Percentiles rank a stretch among this genome's conserved stretches.
Conservation (phyloP, 2,329 filamentous ascomycete genomes). For the Phialophora chinensis region DNA sequence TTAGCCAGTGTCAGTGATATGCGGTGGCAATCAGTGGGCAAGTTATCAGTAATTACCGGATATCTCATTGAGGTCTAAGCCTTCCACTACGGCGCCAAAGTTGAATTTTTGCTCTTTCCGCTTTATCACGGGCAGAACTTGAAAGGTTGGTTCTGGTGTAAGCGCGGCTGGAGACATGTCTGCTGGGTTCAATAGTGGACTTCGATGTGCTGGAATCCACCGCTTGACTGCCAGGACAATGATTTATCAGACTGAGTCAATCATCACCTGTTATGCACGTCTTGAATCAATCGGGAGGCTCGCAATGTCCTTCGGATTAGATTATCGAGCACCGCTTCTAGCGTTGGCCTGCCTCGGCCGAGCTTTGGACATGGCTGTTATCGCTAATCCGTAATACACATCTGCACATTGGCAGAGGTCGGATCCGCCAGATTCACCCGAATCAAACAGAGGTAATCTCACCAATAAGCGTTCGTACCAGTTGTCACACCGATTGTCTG, state of each 20-base stretch:
- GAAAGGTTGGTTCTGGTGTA: slow-evolving; percentile 28
- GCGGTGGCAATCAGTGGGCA: neutral
- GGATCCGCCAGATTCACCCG: no score
- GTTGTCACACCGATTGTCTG: no score
- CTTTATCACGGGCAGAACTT: slow-evolving; percentile 21
- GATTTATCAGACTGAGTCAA: no score
- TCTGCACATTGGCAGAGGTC: no score
- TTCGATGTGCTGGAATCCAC: neutral
- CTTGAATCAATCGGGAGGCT: no score
- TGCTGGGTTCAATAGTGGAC: neutral
- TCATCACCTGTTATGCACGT: no score
- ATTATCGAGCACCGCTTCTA: no score
- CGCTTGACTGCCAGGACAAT: no score
- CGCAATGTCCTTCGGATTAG: no score
- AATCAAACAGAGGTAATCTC: no score
- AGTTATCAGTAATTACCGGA: slow-evolving; percentile 21
- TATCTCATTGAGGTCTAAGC: slow-evolving; percentile 49
- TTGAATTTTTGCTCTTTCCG: slow-evolving; percentile 40
- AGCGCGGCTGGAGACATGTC: slow-evolving; percentile 30
- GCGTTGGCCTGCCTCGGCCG: slow-evolving; percentile 14
- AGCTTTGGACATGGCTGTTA: neutral
- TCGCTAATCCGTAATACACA: no score
- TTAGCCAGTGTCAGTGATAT: slow-evolving; percentile 1
- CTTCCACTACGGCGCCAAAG: slow-evolving; percentile 48
- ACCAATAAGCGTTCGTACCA: no score